Conservation (phyloP, 2,329 filamentous ascomycete species). For the Hortaea sp. region DNA sequence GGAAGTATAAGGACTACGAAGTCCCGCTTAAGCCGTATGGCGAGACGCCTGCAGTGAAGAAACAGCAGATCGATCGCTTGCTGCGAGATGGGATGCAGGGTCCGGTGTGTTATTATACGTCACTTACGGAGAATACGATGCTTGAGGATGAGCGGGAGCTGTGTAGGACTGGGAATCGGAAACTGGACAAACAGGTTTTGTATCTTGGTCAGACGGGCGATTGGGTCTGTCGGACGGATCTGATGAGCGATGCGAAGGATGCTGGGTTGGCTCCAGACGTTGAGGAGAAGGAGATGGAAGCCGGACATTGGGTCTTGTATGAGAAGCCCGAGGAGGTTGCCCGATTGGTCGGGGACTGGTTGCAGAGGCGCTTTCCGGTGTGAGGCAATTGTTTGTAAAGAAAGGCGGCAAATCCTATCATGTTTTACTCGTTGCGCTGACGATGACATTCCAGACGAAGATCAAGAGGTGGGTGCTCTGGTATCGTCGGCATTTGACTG, state of each 20-base stretch:
- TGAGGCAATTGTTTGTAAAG: not conserved
- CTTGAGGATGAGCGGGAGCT: constrained; percentile 15
- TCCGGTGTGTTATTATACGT: constrained; percentile 30
- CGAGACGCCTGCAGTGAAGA: constrained; percentile 18
- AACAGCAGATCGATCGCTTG: constrained; percentile 27
- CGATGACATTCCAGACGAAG: no score
- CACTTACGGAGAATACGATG: constrained; percentile 19
- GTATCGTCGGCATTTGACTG: no score
- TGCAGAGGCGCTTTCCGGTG: not conserved
- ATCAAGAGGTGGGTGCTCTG: no score
- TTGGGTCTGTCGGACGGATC: constrained; percentile 25
- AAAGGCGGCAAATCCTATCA: no score
- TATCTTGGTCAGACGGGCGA: constrained; percentile 27
- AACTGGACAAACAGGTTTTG: constrained; percentile 29
- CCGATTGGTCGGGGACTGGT: constrained; percentile 6
- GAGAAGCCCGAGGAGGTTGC: constrained; percentile 26
- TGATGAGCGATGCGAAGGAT: constrained; percentile 18
- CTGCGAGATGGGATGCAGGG: constrained; percentile 25
- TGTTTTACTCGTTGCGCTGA: no score
- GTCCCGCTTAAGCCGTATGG: constrained; percentile 26
- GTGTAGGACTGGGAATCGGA: constrained; percentile 17
- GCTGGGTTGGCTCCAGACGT: constrained; percentile 23
- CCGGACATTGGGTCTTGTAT: constrained; percentile 27
- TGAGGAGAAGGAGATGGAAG: constrained; percentile 24
- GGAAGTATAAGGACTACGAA: constrained; percentile 11